Base-by-base conservation (phyloP, 805 yeast genomes). In the Candida coleopterorum region DNA sequence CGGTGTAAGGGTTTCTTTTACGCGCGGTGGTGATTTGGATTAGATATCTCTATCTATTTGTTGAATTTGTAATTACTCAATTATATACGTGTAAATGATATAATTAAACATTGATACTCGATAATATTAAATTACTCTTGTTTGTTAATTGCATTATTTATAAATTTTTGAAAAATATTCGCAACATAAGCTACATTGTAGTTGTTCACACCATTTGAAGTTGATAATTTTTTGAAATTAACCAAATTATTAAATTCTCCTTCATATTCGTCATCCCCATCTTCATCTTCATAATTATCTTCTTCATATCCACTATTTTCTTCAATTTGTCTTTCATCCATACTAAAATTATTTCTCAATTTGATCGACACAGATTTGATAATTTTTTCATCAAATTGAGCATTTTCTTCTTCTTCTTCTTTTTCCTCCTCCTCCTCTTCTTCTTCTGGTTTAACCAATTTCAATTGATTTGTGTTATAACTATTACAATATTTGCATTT, bases 401-500 rank as follows among this genome's bases (percentile, higher is more conserved):
- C 54, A 25, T 50, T 56, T n/a, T 58, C 62, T 2, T 54, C 61
- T 6, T 21, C 33, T 4, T 35, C 37, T 26, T 14, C 29, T 6
- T 36, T 40, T 9, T 53, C 58, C 18, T 51, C 59, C 12, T 60
- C 64, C 4, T 56, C 64, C 5, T 55, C 68, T 29, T 58, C 68
- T 37, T 72, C 77, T 43, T 75, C 85, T 0, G 83, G 85, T 58
- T 86, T 86, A 38, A 84, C 66, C 37, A 86, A 55, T 50, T 75
- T 75, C 39, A 78, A 46, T 53, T 85, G 90, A 40, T 77, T 77
- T 2, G 97, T 89, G 57, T 89, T 89, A 58, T 88, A 89, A 53
- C 95, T 83, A 40, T 75, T 72, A 60, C 97, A 89, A 54, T 81
- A 87, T 46, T 80, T 82, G 58, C 97, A 89, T 55, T 82, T 84